Evolutionary conservation across 2,329 filamentous ascomycete species (phyloP), one percentile per base, ranked within the genome.

Genomic region (Apiospora kogelbergensis): DNA sequence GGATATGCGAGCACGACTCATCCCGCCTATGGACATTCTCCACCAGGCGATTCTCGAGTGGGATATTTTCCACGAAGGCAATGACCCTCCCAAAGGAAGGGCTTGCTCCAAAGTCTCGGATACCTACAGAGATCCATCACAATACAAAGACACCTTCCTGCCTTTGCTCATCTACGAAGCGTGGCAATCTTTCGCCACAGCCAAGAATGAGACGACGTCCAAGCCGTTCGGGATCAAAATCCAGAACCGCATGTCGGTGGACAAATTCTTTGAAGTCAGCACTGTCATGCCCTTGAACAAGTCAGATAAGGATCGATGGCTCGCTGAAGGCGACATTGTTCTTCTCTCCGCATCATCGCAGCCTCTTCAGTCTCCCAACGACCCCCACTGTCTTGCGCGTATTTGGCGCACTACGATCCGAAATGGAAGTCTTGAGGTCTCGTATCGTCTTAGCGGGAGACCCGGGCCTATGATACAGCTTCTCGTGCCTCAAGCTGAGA

Each of bases 51-150:
- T 99, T 66, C 88, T 99, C 3, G 88, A 92, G 68, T 99, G 96
- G 96, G 93, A 99, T 73, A 97, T 97, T 73, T 99, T 98, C 79
- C 93, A 97, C 76, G 84, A 90, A 63, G 94, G 94, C 37, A 93
- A 95, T 75, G 92, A 95, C 70, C 96, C 96, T 6, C 95, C 96
- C 0, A 91, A 89, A 66, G 89, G 89, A 20, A 90, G 90, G 64
- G 86, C 89, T 60, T 97, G 95, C 76, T 89, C 86, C 63, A 85
- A 89, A 67, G 95, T 99, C 13, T 90, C 91, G 6, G 91, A 93
- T 71, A 89, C 89, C 0, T 99, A 97, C 80, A 80, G 84, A 37
- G 90, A 94, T 73, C 92, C 94, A 0, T 82, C 83, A 57, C 90
- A 93, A 65, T 99, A 99, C 78, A 93, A 97, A 78, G 86, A 89